A percentile compares a stretch with the other conserved stretches of the same genome.
These are phyloP conservation scores for Ceratocystis smalleyi DNA, from an alignment of 2,329 filamentous ascomycete species.

Conservation along the genomic window DNA sequence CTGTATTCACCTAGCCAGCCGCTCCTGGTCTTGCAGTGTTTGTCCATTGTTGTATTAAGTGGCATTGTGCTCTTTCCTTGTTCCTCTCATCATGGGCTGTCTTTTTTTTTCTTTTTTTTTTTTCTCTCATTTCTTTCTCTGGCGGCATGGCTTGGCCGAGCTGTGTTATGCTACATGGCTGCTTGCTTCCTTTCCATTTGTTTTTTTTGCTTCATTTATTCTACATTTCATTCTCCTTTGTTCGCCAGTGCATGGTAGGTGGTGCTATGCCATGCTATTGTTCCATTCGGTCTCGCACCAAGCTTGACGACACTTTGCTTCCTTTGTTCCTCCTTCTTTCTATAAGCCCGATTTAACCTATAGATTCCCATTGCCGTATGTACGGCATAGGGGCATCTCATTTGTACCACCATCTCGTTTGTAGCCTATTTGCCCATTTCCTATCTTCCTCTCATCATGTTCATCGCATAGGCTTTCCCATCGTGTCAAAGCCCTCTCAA, in stretches of 20 bases:
- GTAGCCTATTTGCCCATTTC: not conserved
- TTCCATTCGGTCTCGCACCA: not conserved
- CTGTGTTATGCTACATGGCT: not conserved
- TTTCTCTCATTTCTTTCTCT: not conserved
- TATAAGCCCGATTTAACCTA: no score
- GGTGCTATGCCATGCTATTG: no score
- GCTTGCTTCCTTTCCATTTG: not conserved
- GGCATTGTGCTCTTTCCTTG: not conserved
- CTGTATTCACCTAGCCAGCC: not conserved
- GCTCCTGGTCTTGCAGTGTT: not conserved
- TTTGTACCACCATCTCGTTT: not conserved
- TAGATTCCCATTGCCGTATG: not conserved
- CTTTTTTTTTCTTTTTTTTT: not conserved
- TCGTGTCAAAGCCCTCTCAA: not conserved
- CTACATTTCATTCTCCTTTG: not conserved
- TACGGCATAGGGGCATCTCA: not conserved
- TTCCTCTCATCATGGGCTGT: not conserved
- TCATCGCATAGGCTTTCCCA: not conserved
- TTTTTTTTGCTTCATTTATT: not conserved
- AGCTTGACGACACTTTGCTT: not conserved
- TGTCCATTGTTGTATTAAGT: not conserved
- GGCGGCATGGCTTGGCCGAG: not conserved
- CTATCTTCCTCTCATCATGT: not conserved
- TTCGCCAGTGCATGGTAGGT: not conserved
- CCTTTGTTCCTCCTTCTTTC: no score